These are phyloP conservation scores for Clarkia xantiana DNA, from an alignment of 345 rosid species.

Conservation along the genomic window DNA sequence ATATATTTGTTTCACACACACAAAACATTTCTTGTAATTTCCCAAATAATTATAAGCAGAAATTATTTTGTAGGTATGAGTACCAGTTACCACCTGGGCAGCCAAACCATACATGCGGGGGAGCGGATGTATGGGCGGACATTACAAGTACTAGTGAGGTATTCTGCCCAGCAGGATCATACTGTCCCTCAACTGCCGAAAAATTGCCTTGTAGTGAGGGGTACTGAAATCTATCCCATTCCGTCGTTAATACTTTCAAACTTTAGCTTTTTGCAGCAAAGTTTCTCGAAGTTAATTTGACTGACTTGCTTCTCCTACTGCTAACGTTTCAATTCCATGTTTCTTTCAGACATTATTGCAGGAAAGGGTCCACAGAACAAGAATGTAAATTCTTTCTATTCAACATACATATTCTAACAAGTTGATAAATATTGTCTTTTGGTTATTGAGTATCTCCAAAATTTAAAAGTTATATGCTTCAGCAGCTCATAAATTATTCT, in stretches of 20 bases:
- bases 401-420: background rate
- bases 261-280: too few relatives aligned
- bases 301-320: background rate
- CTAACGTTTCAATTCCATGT: constrained; percentile 1
- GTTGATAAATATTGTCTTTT: background rate
- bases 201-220: constrained; percentile 73
- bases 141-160: constrained; percentile 57
- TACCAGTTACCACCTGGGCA: constrained; percentile 76
- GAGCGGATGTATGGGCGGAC: constrained; percentile 93
- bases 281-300: too few relatives aligned
- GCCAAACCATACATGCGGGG: constrained; percentile 76
- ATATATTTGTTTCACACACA: too few relatives aligned
- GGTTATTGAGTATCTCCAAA: background rate
- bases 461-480: background rate
- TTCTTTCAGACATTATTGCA: constrained; percentile 68
- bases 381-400: constrained; percentile 24
- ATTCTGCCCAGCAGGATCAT: constrained; percentile 87
- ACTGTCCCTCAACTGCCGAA: constrained; percentile 67
- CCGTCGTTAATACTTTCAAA: constrained; percentile 3
- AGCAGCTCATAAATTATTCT: background rate
- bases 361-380: constrained; percentile 69
- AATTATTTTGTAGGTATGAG: constrained; percentile 48
- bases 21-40: background rate
- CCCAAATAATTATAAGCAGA: background rate
- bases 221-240: constrained; percentile 38